These are phyloP conservation scores for Metschnikowia vanudenii DNA, from an alignment of 805 yeast genomes.

Conservation along the genomic window DNA sequence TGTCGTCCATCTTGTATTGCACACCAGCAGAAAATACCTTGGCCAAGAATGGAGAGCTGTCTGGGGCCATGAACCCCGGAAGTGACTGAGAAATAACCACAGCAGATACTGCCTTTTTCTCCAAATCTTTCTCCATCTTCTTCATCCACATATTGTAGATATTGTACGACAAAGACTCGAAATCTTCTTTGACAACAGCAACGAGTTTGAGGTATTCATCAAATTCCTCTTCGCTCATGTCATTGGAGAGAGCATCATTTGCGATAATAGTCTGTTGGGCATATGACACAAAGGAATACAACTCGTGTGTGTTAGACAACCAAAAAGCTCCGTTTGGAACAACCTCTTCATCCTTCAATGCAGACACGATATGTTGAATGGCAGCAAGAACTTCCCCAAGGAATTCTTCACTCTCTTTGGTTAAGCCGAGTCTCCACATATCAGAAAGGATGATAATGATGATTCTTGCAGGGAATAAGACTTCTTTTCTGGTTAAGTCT, in stretches of 20 bases:
- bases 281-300: constrained; percentile 89
- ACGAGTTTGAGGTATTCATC: constrained; percentile 86
- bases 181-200: constrained; percentile 89
- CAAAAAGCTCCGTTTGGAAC: constrained; percentile 95
- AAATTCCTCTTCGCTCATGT: constrained; percentile 87
- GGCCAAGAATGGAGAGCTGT: constrained; percentile 73
- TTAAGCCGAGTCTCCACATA: constrained; percentile 97
- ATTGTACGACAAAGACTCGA: constrained; percentile 88
- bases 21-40: constrained; percentile 73
- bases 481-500: constrained; percentile 82
- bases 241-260: constrained; percentile 73
- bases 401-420: constrained; percentile 87
- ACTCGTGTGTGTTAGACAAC: constrained; percentile 94
- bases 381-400: constrained; percentile 85
- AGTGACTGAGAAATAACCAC: constrained; percentile 91
- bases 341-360: constrained; percentile 80
- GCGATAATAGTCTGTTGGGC: constrained; percentile 91
- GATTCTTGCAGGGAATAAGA: constrained; percentile 92
- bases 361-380: constrained; percentile 78
- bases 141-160: constrained; percentile 97
- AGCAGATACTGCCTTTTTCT: constrained; percentile 91
- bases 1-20: constrained; percentile 90
- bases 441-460: constrained; percentile 88
- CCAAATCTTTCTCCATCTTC: constrained; percentile 85
- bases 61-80: constrained; percentile 93